Conservation (phyloP, 352 stramenopile genomes). For the Globisporangium middletonii region DNA sequence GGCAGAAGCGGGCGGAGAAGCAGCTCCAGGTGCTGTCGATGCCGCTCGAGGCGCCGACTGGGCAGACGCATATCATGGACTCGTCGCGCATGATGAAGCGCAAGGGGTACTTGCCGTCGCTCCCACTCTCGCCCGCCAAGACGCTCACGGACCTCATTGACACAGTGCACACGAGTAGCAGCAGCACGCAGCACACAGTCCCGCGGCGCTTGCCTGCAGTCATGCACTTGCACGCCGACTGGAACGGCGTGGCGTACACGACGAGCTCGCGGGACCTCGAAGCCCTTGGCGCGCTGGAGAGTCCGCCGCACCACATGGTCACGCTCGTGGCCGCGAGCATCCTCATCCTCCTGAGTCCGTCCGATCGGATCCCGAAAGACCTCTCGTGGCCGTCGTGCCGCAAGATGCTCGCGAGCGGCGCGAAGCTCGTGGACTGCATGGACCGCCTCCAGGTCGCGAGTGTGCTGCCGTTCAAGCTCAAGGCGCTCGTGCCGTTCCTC, state of each 20-base stretch:
- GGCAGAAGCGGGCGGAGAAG: constrained; percentile 61
- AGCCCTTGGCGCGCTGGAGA: constrained; percentile 30
- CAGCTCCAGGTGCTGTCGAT: constrained; percentile 65
- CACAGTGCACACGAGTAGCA: constrained; percentile 27
- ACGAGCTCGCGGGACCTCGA: constrained; percentile 43
- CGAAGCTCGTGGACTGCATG: constrained; percentile 43
- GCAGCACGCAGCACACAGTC: constrained; percentile 7
- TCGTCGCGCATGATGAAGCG: constrained; percentile 75
- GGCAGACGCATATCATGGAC: constrained; percentile 55
- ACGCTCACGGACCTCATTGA: constrained; percentile 56
- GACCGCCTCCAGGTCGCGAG: constrained; percentile 26
- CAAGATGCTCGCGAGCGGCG: constrained; percentile 55
- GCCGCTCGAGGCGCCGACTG: constrained; percentile 48
- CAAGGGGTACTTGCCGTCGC: constrained; percentile 51
- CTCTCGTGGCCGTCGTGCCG: constrained; percentile 57
- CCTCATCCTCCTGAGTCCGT: constrained; percentile 66
- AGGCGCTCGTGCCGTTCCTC: constrained; percentile 61
- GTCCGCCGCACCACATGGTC: constrained; percentile 53
- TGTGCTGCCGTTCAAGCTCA: constrained; percentile 66
- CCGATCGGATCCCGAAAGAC: constrained; percentile 64
- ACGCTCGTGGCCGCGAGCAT: constrained; percentile 53
- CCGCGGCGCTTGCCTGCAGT: not conserved
- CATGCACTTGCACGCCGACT: constrained; percentile 18
- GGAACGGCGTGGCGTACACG: constrained; percentile 31
- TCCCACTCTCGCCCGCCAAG: constrained; percentile 51